A percentile compares a stretch with the other conserved stretches of the same genome.
Evolutionary conservation across 2,329 filamentous ascomycete species (phyloP).

Genomic region (Curvularia sp.): DNA sequence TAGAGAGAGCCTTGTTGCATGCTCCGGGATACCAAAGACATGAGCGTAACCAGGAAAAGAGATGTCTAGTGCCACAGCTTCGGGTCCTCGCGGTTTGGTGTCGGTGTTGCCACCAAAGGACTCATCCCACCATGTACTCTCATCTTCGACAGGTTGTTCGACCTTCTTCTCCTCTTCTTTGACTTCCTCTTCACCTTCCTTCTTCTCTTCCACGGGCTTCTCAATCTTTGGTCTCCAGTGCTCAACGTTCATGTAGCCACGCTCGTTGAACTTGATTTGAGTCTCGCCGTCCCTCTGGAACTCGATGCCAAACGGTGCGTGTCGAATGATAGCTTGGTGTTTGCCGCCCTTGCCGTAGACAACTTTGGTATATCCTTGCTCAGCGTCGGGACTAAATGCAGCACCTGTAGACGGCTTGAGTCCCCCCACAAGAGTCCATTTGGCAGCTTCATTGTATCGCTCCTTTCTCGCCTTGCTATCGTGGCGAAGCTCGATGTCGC

Average conservation of each 20-base stretch:
- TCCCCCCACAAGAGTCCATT: conserved; percentile 86
- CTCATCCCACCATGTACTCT: conserved; percentile 98
- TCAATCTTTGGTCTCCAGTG: conserved; percentile 94
- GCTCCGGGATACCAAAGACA: conserved; percentile 93
- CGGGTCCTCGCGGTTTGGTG: conserved; percentile 90
- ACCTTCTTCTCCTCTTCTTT: conserved; percentile 54
- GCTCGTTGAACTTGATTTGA: conserved; percentile 87
- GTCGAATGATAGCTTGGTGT: conserved; percentile 83
- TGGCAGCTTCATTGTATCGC: conserved; percentile 88
- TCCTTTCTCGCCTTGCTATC: conserved; percentile 86
- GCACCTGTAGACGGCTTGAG: conserved; percentile 75
- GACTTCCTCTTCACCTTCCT: conserved; percentile 55
- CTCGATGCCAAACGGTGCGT: conserved; percentile 82
- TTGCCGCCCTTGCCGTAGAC: conserved; percentile 77
- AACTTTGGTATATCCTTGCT: conserved; percentile 72
- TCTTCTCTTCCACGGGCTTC: conserved; percentile 54
- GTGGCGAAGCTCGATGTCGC: conserved; percentile 86
- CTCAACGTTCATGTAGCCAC: conserved; percentile 90
- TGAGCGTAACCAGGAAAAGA: conserved; percentile 90
- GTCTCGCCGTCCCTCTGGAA: conserved; percentile 83
- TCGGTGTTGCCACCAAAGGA: conserved; percentile 95
- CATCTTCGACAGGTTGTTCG: conserved; percentile 65
- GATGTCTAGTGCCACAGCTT: conserved; percentile 90
- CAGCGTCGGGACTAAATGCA: conserved; percentile 69
- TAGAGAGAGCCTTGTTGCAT: conserved; percentile 85